Evolutionary conservation across 768 basidiomycete genomes (phyloP).

Genomic region (Leccinum variicolor): DNA sequence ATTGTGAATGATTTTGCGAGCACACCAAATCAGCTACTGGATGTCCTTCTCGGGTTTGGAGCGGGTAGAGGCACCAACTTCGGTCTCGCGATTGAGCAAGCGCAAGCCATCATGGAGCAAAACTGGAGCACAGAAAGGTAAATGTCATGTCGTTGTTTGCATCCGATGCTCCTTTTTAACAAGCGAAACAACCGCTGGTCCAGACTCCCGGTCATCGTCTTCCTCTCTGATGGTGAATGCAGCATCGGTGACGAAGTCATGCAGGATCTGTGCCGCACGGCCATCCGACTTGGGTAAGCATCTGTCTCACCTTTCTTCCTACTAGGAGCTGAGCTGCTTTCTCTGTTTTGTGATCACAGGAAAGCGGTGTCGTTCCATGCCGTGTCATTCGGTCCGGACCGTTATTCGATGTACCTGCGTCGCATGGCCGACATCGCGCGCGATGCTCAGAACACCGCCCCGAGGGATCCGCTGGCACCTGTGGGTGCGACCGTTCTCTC

Average conservation of each 20-base stretch:
- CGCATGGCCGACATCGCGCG: conserved; percentile 51
- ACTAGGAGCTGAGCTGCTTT: neutral
- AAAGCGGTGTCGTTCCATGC: conserved; percentile 57
- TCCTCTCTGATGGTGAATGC: conserved; percentile 50
- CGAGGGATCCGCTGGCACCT: conserved; percentile 37
- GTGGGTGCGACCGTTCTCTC: conserved; percentile 35
- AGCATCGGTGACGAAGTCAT: conserved; percentile 34
- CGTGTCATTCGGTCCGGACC: conserved; percentile 49
- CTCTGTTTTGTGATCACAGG: conserved; percentile 24
- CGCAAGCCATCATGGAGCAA: conserved; percentile 38
- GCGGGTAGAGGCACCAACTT: conserved; percentile 43
- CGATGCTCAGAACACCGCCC: conserved; percentile 43
- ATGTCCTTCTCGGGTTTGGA: conserved; percentile 30
- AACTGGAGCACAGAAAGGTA: conserved; percentile 53
- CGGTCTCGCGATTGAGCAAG: conserved; percentile 34
- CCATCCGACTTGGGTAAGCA: conserved; percentile 43
- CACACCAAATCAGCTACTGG: conserved; percentile 43
- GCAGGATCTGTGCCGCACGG: conserved; percentile 39
- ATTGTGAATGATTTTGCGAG: conserved; percentile 47
- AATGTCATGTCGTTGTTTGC: neutral
- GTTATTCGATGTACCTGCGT: conserved; percentile 28
- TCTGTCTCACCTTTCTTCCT: neutral
- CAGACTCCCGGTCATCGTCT: conserved; percentile 34
- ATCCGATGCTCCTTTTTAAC: neutral
- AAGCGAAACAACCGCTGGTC: neutral